These are phyloP conservation scores for Wallacemonas collosoma DNA, from an alignment of 208 protist species.

Conservation along the genomic window DNA sequence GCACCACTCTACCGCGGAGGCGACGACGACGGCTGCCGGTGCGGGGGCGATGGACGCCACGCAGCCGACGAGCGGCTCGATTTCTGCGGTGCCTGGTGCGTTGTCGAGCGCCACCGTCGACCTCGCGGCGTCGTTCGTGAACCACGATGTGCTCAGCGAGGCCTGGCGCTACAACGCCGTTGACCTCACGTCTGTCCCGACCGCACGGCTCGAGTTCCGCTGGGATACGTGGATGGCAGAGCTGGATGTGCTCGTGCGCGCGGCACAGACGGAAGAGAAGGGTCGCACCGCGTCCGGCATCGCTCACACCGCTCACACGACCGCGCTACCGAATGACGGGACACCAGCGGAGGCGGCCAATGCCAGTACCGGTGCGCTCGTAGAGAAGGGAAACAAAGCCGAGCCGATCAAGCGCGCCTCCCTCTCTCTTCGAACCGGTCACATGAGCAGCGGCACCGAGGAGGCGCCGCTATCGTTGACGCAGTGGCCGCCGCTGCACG, in stretches of 20 bases:
- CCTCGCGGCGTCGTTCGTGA: constrained; percentile 3
- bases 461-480: background rate
- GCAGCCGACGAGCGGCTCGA: background rate
- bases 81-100: background rate
- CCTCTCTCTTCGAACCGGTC: background rate
- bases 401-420: background rate
- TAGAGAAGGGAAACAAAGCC: background rate
- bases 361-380: background rate
- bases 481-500: constrained; percentile 8
- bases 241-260: constrained; percentile 30
- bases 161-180: constrained; percentile 58
- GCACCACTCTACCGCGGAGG: background rate
- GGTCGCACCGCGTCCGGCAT: background rate
- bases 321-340: too few species aligned
- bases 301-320: background rate
- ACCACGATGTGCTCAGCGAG: constrained; percentile 25
- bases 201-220: constrained; percentile 68
- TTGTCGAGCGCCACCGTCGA: background rate
- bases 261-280: background rate
- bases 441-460: background rate
- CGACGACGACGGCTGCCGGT: background rate
- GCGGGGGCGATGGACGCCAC: background rate
- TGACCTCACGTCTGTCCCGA: constrained; percentile 75
- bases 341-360: too few species aligned
- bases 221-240: constrained; percentile 73